Evolutionary conservation across 75 land plant species (phyloP), one percentile per base, ranked within the genome.

Genomic region (Sequoia sempervirens): DNA sequence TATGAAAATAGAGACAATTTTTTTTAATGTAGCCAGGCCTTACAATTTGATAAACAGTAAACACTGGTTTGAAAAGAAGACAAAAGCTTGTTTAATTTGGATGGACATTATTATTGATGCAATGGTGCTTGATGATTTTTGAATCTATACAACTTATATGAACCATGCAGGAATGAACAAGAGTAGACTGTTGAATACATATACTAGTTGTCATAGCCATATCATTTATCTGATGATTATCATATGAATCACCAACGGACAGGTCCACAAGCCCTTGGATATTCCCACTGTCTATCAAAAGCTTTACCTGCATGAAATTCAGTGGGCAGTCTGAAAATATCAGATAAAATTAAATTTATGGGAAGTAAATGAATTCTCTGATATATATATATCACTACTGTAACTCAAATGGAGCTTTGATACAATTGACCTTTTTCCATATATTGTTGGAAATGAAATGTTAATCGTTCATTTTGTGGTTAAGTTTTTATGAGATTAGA

Each of bases 151-250:
- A 28, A 40, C 84, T 79, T 86, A 94, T 96, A 91, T 70, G 82
- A 9, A 82, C 89, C 98, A 96, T 96, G 17, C 75, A 68, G 26
- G 98, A 96, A 52, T 96, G 85, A 45, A 23, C 81, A 28, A 64
- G 81, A n/a, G 96, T 79, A 12, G n/a, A n/a, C n/a, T n/a, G n/a
- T n/a, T n/a, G n/a, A n/a, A n/a, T n/a, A n/a, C n/a, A n/a, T n/a
- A n/a, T n/a, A n/a, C n/a, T n/a, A n/a, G n/a, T n/a, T n/a, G n/a
- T n/a, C n/a, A n/a, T n/a, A n/a, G n/a, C n/a, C n/a, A n/a, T n/a
- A n/a, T n/a, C n/a, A n/a, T n/a, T n/a, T n/a, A n/a, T n/a, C n/a
- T n/a, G n/a, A n/a, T n/a, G n/a, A n/a, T n/a, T n/a, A n/a, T n/a
- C n/a, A n/a, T n/a, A n/a, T n/a, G n/a, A n/a, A n/a, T n/a, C n/a